phyloP scores from a whole-genome alignment of 805 yeast genomes.

The Teunomyces barrocoloradensis region DNA sequence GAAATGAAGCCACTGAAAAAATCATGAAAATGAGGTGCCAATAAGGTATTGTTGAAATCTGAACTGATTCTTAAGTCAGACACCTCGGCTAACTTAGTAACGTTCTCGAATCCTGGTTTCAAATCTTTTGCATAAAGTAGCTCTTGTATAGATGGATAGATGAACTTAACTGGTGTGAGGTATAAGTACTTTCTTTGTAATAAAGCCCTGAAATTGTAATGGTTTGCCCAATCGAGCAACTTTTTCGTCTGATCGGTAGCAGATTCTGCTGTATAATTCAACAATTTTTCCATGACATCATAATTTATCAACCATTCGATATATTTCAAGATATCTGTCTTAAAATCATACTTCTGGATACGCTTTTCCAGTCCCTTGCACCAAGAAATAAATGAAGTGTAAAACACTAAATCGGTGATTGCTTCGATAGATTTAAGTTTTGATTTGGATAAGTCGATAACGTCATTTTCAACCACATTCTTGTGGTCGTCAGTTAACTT shows the following conservation, averaged over 20 bases:
- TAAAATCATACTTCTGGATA: constrained; percentile 49
- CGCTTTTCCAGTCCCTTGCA: constrained; percentile 51
- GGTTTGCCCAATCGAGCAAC: constrained; percentile 42
- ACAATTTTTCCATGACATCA: constrained; percentile 70
- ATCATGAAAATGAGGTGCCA: constrained; percentile 44
- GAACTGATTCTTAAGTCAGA: constrained; percentile 16
- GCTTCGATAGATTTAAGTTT: constrained; percentile 37
- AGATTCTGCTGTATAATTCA: constrained; percentile 61
- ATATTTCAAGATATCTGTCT: constrained; percentile 54
- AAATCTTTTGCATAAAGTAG: constrained; percentile 25
- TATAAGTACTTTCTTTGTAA: constrained; percentile 67
- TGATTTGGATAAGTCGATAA: constrained; percentile 32
- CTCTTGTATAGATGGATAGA: constrained; percentile 44
- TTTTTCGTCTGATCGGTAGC: constrained; percentile 30
- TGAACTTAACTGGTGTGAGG: constrained; percentile 49
- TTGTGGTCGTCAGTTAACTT: constrained; percentile 24
- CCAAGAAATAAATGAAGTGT: constrained; percentile 64
- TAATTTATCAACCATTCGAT: constrained; percentile 55
- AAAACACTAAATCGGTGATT: constrained; percentile 46
- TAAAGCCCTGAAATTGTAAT: constrained; percentile 64
- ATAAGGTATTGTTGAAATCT: constrained; percentile 25
- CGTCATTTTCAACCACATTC: constrained; percentile 17
- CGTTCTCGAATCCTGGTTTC: constrained; percentile 24
- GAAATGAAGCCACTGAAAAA: constrained; percentile 57
- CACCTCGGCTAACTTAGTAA: constrained; percentile 30